A percentile compares a stretch with the other conserved stretches of the same genome.
phyloP scores from a whole-genome alignment of 495 filamentous ascomycete genomes.

The Hyaloscypha bicolor region DNA sequence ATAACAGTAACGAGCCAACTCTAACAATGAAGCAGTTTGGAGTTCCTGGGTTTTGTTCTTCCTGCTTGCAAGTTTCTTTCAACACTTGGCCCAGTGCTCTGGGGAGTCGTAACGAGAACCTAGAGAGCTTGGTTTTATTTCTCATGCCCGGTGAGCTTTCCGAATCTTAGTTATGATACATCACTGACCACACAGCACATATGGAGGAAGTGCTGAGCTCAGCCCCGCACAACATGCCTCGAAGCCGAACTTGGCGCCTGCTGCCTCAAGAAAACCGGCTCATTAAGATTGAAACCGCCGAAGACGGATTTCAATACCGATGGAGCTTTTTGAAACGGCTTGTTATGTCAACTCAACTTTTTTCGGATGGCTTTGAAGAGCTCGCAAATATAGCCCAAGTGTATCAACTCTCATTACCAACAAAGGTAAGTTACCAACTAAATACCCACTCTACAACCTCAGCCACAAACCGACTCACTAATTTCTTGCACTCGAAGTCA shows the following conservation, averaged over 20 bases:
- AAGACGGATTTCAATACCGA: conserved; percentile 1
- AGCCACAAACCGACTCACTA: neutral
- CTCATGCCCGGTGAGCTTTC: neutral
- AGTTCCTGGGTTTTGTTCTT: neutral
- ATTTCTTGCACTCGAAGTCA: neutral
- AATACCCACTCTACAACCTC: neutral
- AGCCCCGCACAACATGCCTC: neutral
- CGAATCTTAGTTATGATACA: neutral
- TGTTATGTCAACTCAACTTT: conserved; percentile 3
- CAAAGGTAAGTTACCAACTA: neutral
- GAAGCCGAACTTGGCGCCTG: conserved; percentile 6
- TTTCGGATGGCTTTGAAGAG: neutral
- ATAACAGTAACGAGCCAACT: neutral
- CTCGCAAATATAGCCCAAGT: conserved; percentile 2
- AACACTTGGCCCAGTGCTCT: conserved; percentile 7
- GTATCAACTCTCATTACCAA: conserved; percentile 1
- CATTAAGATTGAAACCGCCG: neutral
- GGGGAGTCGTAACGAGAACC: neutral
- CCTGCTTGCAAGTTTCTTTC: conserved; percentile 9
- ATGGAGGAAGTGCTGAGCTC: neutral
- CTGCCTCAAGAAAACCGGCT: neutral
- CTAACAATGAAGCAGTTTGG: conserved; percentile 1
- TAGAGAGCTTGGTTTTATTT: conserved; percentile 8
- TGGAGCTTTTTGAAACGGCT: conserved; percentile 4
- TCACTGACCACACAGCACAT: neutral